Evolutionary conservation across 805 yeast genomes (phyloP).

Genomic region (Saccharomyces mikatae): DNA sequence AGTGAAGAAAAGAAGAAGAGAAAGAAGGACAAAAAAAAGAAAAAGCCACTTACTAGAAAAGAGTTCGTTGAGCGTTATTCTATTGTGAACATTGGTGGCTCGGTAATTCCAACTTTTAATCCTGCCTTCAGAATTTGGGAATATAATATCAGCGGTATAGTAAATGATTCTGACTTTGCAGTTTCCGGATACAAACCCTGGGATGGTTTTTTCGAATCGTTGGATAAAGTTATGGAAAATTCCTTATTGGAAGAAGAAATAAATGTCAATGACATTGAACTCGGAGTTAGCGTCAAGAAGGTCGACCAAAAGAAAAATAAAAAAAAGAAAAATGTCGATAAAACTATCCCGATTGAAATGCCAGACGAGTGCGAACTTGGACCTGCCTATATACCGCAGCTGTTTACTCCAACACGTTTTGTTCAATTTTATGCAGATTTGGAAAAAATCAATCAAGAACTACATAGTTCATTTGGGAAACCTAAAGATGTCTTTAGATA

Average conservation of each 20-base stretch:
- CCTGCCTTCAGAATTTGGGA: constrained; percentile 84
- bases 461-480: constrained; percentile 39
- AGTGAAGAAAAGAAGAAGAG: constrained; percentile 18
- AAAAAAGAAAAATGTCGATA: constrained; percentile 37
- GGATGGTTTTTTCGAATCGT: constrained; percentile 46
- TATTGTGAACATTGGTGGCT: constrained; percentile 60
- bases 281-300: neutral
- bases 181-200: constrained; percentile 37
- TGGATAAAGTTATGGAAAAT: constrained; percentile 33
- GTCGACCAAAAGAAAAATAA: constrained; percentile 16
- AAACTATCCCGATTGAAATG: constrained; percentile 53
- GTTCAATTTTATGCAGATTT: constrained; percentile 71
- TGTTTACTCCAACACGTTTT: constrained; percentile 64
- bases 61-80: constrained; percentile 50
- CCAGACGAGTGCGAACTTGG: constrained; percentile 52
- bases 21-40: constrained; percentile 8
- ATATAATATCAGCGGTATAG: constrained; percentile 58
- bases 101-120: constrained; percentile 77
- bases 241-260: neutral
- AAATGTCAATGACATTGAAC: neutral
- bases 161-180: constrained; percentile 12
- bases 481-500: constrained; percentile 53
- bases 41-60: constrained; percentile 6
- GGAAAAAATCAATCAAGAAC: constrained; percentile 36
- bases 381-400: constrained; percentile 67